Evolutionary conservation across 192 early-diverging fungal genomes (phyloP), one percentile per base, ranked within the genome.

Genomic region (Gigaspora rosea): DNA sequence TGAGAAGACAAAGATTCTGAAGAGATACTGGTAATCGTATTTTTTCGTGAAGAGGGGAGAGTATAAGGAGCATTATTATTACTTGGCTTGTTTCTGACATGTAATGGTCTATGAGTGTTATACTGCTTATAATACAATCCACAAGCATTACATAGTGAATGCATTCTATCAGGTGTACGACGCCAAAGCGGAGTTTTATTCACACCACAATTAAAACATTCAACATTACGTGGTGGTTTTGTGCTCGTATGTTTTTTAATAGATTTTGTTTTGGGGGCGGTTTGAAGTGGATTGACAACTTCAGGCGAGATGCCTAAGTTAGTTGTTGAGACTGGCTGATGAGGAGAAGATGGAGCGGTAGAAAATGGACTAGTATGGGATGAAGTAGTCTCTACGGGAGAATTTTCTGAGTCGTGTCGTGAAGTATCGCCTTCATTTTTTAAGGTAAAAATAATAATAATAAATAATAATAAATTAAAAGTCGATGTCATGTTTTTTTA

Each of bases 91-190:
- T 86, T 83, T 46, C 86, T 85, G 62, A 90, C 84, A 74, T 88
- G 85, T 20, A 89, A 79, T 11, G 89, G 87, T 32, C 89, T 86
- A 68, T 90, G 89, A 9, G 78, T 76, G 50, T 86, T 86, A 75
- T 90, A 89, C 75, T 87, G 86, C 74, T 90, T 90, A 79, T 88
- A 89, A 78, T 90, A 90, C 22, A 90, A 78, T 61, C 89, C 90
- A 80, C 94, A 95, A 33, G 94, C 93, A 79, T 95, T 95, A 80
- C 94, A 95, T 22, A 95, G 78, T n/a, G 87, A 91, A 81, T 95
- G 92, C 71, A 84, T 85, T 47, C 90, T 87, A 78, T 92, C 94
- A 3, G 89, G 84, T 2, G 93, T 94, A 20, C 93, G 85, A 65
- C 93, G 85, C 94, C 94, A 95, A 13, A 95, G 82, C 2, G 92